Evolutionary conservation across 805 yeast species (phyloP).

Genomic region (Wickerhamiella azymoides): DNA sequence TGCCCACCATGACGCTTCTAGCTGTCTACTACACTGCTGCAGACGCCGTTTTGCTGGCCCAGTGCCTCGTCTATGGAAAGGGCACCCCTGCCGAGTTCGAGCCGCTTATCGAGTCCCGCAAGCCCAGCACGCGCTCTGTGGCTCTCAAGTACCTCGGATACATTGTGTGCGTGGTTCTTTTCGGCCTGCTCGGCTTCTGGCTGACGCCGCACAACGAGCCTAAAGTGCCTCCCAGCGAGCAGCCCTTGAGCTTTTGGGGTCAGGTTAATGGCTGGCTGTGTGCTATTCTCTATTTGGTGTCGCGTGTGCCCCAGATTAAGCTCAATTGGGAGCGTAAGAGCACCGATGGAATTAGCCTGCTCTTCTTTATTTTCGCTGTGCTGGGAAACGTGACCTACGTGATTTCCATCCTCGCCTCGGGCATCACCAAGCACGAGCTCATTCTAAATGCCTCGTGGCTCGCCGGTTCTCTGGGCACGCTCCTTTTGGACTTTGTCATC

Average conservation of each 20-base stretch:
- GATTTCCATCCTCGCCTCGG: constrained; percentile 57
- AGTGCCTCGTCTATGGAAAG: constrained; percentile 63
- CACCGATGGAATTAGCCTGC: constrained; percentile 87
- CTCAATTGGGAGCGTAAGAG: constrained; percentile 77
- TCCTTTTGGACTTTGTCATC: constrained; percentile 67
- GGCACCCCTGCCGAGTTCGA: constrained; percentile 31
- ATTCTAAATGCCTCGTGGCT: constrained; percentile 84
- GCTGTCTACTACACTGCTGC: constrained; percentile 90
- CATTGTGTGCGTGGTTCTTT: constrained; percentile 50
- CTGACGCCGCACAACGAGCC: constrained; percentile 42
- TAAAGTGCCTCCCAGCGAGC: constrained; percentile 30
- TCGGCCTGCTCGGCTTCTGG: constrained; percentile 85
- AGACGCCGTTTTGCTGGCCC: constrained; percentile 69
- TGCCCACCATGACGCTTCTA: constrained; percentile 86
- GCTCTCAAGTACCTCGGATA: constrained; percentile 30
- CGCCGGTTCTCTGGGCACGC: constrained; percentile 80
- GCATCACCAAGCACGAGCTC: constrained; percentile 53
- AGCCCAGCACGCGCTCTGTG: neutral
- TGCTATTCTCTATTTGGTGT: constrained; percentile 46
- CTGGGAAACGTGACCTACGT: constrained; percentile 88
- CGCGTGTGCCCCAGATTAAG: constrained; percentile 83
- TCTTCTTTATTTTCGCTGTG: constrained; percentile 90
- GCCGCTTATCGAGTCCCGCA: constrained; percentile 11
- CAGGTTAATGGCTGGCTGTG: constrained; percentile 70
- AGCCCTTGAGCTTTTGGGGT: constrained; percentile 54